Evolutionary conservation across 306 rosid genomes (phyloP).

Genomic region (Hylodesmum podocarpum): DNA sequence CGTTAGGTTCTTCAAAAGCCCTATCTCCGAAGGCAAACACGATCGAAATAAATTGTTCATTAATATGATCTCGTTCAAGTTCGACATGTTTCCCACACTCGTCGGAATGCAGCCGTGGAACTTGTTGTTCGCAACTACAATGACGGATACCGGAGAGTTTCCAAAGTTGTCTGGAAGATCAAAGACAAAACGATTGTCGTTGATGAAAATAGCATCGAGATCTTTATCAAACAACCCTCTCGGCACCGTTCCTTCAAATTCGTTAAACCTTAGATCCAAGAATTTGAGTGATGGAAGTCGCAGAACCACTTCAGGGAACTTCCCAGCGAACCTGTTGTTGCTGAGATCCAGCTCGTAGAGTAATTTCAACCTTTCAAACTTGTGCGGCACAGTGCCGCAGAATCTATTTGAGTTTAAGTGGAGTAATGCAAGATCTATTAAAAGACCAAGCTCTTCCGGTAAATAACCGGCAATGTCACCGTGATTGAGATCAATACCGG

Average conservation of each 20-base stretch:
- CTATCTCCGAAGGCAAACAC: constrained; percentile 66
- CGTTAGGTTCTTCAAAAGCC: constrained; percentile 51
- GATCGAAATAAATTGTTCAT: constrained; percentile 49
- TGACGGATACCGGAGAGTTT: constrained; percentile 66
- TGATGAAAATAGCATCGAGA: constrained; percentile 72
- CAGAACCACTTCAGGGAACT: constrained; percentile 56
- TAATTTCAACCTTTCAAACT: constrained; percentile 40
- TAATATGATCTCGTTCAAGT: constrained; percentile 56
- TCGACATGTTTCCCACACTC: constrained; percentile 69
- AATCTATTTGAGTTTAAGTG: constrained; percentile 72
- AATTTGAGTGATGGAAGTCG: constrained; percentile 50
- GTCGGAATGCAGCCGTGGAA: constrained; percentile 70
- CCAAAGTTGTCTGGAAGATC: constrained; percentile 61
- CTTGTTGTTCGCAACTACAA: constrained; percentile 69
- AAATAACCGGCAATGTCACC: constrained; percentile 72
- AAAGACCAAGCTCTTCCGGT: constrained; percentile 61
- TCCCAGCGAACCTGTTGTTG: constrained; percentile 68
- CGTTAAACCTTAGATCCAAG: constrained; percentile 71
- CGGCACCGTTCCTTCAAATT: constrained; percentile 65
- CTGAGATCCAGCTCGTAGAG: constrained; percentile 66
- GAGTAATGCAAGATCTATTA: constrained; percentile 55
- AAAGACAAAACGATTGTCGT: constrained; percentile 54
- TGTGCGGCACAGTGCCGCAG: constrained; percentile 64
- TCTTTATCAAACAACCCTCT: constrained; percentile 59
- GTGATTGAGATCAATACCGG: constrained; percentile 80